Base-by-base conservation (phyloP, 345 rosid genomes). In the Ceriops zippeliana region DNA sequence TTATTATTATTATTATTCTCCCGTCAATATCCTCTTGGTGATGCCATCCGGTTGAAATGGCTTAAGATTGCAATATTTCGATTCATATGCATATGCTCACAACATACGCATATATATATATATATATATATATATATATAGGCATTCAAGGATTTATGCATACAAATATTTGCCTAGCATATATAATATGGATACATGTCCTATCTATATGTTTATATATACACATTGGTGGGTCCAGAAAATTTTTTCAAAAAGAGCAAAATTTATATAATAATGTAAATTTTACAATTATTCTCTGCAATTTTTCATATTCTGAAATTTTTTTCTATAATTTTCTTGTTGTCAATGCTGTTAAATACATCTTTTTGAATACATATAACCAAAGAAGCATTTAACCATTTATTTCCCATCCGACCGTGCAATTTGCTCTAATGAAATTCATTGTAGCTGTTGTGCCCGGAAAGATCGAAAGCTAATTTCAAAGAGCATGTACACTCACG, bases 291-390 rank as follows among this genome's bases (percentile, higher is more conserved):
- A n/a, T 51, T 51, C 4, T 51, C 21, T 51, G 2, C 21, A 1
- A 51, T 5, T 51, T 51, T 19, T 19, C 5, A 51, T 51, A 51
- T 51, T 51, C 54, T 51, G 21, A 52, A 52, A 52, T 19, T 52
- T 19, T 28, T 28, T 5, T 52, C 7, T 52, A 52, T 52, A 8
- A 52, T 21, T 52, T 3, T 52, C 7, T 60, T 26, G 37, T 62
- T 62, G 22, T 62, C 65, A 6, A 62, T 37, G n/a, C 15, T n/a
- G 24, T 22, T 62, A 37, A 62, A 62, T 34, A 37, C 51, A 37
- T 62, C 51, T n/a, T 62, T 37, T 38, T 62, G 20, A 37, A 62
- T 62, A 62, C 15, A 62, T 34, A 22, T 37, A 19, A 62, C 32
- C 11, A 62, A 62, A 37, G 52, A 34, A 62, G 37, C 5, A 62